Percentiles rank a stretch among this genome's conserved stretches.
Conservation (phyloP, 805 yeast species). For the Kluyveromyces lactis region DNA sequence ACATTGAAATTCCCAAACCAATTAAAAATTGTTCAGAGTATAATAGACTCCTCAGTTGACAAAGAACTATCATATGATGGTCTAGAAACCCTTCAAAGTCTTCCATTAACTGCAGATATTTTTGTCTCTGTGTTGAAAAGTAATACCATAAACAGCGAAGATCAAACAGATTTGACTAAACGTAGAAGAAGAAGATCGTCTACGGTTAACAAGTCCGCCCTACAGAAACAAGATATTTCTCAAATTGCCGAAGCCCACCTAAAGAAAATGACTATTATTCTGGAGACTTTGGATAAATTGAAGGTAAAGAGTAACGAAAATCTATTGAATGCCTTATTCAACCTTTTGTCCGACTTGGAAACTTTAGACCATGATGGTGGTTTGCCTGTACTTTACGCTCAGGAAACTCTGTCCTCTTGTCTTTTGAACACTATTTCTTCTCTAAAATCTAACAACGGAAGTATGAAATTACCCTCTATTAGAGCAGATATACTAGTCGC, state of each 20-base stretch:
- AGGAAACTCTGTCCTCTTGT: conserved; percentile 83
- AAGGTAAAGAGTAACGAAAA: conserved; percentile 32
- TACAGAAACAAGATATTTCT: conserved; percentile 59
- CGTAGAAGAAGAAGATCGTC: conserved; percentile 74
- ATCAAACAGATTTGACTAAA: conserved; percentile 44
- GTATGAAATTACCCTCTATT: conserved; percentile 54
- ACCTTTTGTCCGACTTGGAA: conserved; percentile 63
- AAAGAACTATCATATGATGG: conserved; percentile 42
- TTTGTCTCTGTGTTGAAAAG: conserved; percentile 52
- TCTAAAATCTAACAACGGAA: conserved; percentile 35
- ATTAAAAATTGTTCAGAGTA: conserved; percentile 45
- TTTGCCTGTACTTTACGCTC: conserved; percentile 82
- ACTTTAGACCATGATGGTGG: conserved; percentile 87
- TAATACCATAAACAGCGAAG: conserved; percentile 45
- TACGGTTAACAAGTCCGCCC: conserved; percentile 65
- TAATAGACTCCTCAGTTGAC: conserved; percentile 47
- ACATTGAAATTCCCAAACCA: conserved; percentile 51
- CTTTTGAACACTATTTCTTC: conserved; percentile 61
- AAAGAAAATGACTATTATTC: conserved; percentile 63
- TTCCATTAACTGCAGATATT: conserved; percentile 46
- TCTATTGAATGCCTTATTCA: conserved; percentile 46
- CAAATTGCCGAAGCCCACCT: conserved; percentile 71
- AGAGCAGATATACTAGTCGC: conserved; percentile 89
- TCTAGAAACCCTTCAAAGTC: conserved; percentile 43
- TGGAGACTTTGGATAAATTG: conserved; percentile 65